Conservation (phyloP, 768 basidiomycete genomes). For the Mycena rosella region DNA sequence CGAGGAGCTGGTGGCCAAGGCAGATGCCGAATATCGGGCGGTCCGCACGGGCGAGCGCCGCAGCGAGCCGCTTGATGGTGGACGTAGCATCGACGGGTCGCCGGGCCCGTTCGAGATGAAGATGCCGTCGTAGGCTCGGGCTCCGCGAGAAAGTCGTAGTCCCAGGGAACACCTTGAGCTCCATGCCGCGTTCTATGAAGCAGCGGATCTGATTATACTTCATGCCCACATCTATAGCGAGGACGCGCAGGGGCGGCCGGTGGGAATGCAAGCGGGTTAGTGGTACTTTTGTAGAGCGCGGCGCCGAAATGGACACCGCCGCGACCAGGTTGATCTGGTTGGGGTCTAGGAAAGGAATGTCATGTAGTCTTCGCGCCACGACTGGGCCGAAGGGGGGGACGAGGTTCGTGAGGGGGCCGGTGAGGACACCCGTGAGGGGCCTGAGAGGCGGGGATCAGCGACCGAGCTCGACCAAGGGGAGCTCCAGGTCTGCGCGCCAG, state of each 20-base stretch:
- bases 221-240: constrained; percentile 99
- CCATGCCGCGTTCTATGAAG: constrained; percentile 91
- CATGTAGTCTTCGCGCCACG: constrained; percentile 90
- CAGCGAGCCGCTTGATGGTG: constrained; percentile 77
- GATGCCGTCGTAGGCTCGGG: constrained; percentile 88
- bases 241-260: constrained; percentile 85
- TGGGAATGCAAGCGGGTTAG: constrained; percentile 76
- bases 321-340: constrained; percentile 94
- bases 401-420: constrained; percentile 61
- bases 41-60: constrained; percentile 78
- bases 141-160: constrained; percentile 90
- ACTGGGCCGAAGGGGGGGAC: constrained; percentile 63
- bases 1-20: constrained; percentile 96
- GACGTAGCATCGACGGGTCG: constrained; percentile 88
- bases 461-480: constrained; percentile 51
- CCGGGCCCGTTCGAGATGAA: constrained; percentile 99
- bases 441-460: constrained; percentile 43
- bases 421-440: too few relatives aligned
- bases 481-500: constrained; percentile 71
- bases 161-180: constrained; percentile 99
- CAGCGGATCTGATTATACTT: constrained; percentile 99
- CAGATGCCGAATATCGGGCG: constrained; percentile 98
- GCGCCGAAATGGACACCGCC: constrained; percentile 79
- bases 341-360: constrained; percentile 88
- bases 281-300: constrained; percentile 78